Conservation (phyloP, 192 early-diverging fungal species). For the Linnemannia hyalina region DNA sequence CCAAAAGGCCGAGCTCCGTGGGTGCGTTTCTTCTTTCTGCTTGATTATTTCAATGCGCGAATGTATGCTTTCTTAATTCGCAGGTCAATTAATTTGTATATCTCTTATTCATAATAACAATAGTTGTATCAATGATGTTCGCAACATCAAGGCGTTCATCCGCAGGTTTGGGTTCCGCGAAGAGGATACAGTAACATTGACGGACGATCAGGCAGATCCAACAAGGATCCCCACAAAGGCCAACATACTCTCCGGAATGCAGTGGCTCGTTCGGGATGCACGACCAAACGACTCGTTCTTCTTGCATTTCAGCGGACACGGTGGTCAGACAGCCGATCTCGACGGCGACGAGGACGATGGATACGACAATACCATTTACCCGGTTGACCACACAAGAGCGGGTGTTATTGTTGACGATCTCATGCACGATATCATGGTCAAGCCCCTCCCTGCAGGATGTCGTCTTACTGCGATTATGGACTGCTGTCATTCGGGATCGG, state of each 20-base stretch:
- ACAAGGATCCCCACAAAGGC: constrained; percentile 75
- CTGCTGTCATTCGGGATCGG: constrained; percentile 89
- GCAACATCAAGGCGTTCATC: constrained; percentile 79
- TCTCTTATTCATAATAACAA: background rate
- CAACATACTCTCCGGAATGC: constrained; percentile 84
- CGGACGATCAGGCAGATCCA: constrained; percentile 78
- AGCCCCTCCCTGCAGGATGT: constrained; percentile 71
- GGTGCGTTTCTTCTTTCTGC: constrained; percentile 24
- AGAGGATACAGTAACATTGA: constrained; percentile 79
- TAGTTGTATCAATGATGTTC: constrained; percentile 86
- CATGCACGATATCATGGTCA: constrained; percentile 83
- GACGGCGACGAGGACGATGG: constrained; percentile 85
- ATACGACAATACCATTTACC: constrained; percentile 85
- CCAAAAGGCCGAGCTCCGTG: constrained; percentile 71
- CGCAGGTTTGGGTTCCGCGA: constrained; percentile 75
- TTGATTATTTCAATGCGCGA: too few species aligned
- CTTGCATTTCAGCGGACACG: constrained; percentile 88
- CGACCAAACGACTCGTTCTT: constrained; percentile 85
- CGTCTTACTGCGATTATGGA: constrained; percentile 88
- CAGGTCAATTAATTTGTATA: background rate
- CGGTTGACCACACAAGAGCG: constrained; percentile 63
- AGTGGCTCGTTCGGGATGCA: constrained; percentile 84
- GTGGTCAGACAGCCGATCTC: constrained; percentile 68
- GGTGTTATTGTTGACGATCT: constrained; percentile 81
- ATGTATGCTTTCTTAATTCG: background rate